phyloP scores from a whole-genome alignment of 192 early-diverging fungal genomes.

The Coemansia sp. region DNA sequence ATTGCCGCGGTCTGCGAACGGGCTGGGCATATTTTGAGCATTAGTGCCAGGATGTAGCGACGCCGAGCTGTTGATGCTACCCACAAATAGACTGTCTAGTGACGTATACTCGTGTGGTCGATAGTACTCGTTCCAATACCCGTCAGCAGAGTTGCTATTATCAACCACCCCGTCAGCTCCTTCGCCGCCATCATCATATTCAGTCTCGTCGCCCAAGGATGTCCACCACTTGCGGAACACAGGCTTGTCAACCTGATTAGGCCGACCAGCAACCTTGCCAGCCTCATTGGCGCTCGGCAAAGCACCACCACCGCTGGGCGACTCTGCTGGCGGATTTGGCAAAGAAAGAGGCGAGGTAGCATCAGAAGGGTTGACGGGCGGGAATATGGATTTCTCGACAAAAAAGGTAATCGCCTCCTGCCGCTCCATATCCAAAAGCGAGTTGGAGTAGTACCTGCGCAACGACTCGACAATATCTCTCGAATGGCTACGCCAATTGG shows the following conservation, averaged over 20 bases:
- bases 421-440: conserved; percentile 94
- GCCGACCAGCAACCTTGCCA: conserved; percentile 10
- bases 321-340: background rate
- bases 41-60: conserved; percentile 25
- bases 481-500: conserved; percentile 91
- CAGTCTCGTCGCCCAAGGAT: conserved; percentile 17
- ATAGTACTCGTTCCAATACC: conserved; percentile 88
- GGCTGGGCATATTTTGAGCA: conserved; percentile 32
- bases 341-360: background rate
- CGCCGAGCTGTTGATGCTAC: conserved; percentile 81
- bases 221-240: conserved; percentile 45
- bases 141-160: conserved; percentile 47
- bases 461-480: conserved; percentile 96
- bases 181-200: conserved; percentile 4
- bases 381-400: conserved; percentile 51
- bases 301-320: background rate
- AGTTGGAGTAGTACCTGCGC: conserved; percentile 89
- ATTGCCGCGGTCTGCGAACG: conserved; percentile 31
- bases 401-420: conserved; percentile 95
- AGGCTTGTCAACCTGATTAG: conserved; percentile 43
- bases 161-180: conserved; percentile 5
- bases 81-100: conserved; percentile 76
- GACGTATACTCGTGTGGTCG: conserved; percentile 72
- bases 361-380: background rate
- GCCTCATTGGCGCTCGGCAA: background rate